A percentile compares a stretch with the other conserved stretches of the same genome.
Evolutionary conservation across 1,139 yeast genomes (phyloP).

Genomic region (Candida glucosophila): DNA sequence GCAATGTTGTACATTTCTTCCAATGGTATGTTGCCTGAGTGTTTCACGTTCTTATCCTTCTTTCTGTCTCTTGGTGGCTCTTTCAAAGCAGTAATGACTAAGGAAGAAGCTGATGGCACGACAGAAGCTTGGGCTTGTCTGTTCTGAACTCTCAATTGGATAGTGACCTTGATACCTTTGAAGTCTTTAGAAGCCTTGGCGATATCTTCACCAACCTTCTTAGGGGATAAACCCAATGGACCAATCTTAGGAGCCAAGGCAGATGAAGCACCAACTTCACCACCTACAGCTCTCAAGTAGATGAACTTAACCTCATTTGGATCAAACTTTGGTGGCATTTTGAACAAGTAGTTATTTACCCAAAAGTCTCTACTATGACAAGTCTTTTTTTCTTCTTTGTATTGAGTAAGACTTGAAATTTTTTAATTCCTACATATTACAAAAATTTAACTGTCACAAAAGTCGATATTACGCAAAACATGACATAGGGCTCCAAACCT

Average conservation of each 20-base stretch:
- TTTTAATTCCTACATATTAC: constrained; percentile 3
- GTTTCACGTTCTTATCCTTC: constrained; percentile 99
- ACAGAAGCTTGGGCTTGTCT: constrained; percentile 99
- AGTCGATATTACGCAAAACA: no score
- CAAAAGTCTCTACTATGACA: no score
- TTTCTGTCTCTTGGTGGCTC: constrained; percentile 99
- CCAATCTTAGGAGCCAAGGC: constrained; percentile 99
- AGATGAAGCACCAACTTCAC: constrained; percentile 99
- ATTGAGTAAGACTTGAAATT: constrained; percentile 2
- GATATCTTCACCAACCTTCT: constrained; percentile 99
- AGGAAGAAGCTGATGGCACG: constrained; percentile 99
- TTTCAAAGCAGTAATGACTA: constrained; percentile 98
- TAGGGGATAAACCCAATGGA: constrained; percentile 99
- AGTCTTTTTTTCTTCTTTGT: constrained; percentile 2
- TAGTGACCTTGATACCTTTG: constrained; percentile 99
- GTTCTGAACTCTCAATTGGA: constrained; percentile 97
- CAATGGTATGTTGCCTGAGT: constrained; percentile 97
- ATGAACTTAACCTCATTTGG: constrained; percentile 97
- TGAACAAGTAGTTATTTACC: no score
- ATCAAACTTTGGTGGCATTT: constrained; percentile 96
- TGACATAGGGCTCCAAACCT: no score
- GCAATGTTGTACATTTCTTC: constrained; percentile 97
- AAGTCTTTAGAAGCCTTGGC: constrained; percentile 99
- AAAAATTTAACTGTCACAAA: no score
- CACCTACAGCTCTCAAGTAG: constrained; percentile 99